Conservation (phyloP, 148 eudicot genomes). For the Camellia granthamiana region DNA sequence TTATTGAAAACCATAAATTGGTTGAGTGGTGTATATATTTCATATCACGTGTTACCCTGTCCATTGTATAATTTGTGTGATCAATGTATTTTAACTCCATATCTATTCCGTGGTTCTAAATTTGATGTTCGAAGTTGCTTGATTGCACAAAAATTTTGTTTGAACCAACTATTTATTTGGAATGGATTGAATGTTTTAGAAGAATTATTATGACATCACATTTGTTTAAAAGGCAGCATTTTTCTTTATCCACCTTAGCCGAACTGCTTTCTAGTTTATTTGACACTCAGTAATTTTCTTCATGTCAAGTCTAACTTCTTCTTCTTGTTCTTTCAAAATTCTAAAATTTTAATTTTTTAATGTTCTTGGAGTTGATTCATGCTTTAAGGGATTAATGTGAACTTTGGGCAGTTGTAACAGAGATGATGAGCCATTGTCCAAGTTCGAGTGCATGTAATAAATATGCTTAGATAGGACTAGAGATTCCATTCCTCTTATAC, state of each 20-base stretch:
- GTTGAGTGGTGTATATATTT: not conserved
- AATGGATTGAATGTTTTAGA: not conserved
- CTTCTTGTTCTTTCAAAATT: not conserved
- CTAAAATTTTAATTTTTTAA: too few relatives aligned
- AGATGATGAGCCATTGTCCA: not conserved
- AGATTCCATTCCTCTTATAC: not conserved
- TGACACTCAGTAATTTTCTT: not conserved
- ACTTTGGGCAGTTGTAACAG: not conserved
- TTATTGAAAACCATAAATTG: not conserved
- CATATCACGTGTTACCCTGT: not conserved
- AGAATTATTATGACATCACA: not conserved
- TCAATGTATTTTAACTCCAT: not conserved
- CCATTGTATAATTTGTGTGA: not conserved
- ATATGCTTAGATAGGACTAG: not conserved
- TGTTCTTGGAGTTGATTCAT: not conserved
- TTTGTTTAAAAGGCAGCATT: not conserved
- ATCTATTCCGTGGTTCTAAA: not conserved
- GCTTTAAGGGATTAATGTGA: not conserved
- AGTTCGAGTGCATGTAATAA: not conserved
- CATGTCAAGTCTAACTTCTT: not conserved
- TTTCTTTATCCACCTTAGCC: not conserved
- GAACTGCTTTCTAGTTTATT: not conserved
- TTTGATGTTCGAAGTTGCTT: slow-evolving; percentile 2
- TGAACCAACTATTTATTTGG: not conserved
- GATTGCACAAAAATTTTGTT: not conserved